phyloP scores from a whole-genome alignment of 352 stramenopile species.

The Phytophthora sp. region DNA sequence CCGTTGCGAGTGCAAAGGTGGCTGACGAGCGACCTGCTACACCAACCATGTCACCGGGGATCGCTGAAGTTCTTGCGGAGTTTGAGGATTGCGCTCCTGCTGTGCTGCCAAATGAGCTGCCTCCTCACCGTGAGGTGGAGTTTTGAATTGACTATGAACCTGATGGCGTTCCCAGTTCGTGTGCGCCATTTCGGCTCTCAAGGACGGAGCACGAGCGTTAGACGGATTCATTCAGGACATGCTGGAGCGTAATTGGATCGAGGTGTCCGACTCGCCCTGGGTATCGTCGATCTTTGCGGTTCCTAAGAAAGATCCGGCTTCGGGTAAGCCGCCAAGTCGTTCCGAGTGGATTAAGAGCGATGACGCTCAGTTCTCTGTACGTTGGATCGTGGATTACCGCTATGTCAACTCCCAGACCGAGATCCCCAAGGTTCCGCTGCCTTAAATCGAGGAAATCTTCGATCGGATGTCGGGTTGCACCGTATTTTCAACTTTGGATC shows the following conservation, averaged over 20 bases:
- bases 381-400: neutral
- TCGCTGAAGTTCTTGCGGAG: neutral
- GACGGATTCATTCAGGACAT: neutral
- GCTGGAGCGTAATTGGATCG: neutral
- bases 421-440: neutral
- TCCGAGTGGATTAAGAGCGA: neutral
- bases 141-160: constrained; percentile 1
- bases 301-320: neutral
- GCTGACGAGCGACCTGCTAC: too few species aligned
- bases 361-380: neutral
- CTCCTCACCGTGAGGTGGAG: neutral
- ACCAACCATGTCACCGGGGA: too few species aligned
- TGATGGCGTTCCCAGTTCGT: neutral
- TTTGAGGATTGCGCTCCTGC: neutral
- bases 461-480: neutral
- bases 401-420: neutral
- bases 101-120: neutral
- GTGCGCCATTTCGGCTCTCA: neutral
- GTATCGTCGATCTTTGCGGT: neutral
- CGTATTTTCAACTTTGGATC: neutral
- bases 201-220: neutral
- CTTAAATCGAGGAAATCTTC: neutral
- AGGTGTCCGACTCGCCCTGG: neutral
- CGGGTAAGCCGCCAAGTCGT: neutral
- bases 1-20: too few species aligned